These are phyloP conservation scores for Hypomyces perniciosus DNA, from an alignment of 2,329 filamentous ascomycete species.

Conservation along the genomic window DNA sequence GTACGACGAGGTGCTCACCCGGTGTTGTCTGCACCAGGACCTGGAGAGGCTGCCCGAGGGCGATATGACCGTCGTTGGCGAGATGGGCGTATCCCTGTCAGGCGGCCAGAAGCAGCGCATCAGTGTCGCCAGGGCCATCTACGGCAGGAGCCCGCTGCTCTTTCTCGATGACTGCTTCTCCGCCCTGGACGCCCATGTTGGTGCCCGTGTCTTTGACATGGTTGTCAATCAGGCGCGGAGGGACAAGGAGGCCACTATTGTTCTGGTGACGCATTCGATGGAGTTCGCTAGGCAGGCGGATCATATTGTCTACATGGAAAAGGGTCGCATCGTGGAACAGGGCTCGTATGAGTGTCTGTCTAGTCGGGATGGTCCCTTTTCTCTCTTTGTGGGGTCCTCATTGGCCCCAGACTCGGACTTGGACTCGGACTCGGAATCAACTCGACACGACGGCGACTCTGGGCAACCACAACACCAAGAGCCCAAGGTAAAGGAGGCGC, in stretches of 20 bases:
- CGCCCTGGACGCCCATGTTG: conserved; percentile 37
- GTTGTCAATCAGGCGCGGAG: conserved; percentile 16
- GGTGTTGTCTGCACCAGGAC: conserved; percentile 60
- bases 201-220: conserved; percentile 15
- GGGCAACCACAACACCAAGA: too few species aligned
- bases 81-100: conserved; percentile 85
- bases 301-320: too few species aligned
- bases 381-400: too few species aligned
- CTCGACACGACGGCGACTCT: too few species aligned
- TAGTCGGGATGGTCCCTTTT: too few species aligned
- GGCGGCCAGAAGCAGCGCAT: conserved; percentile 91
- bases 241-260: conserved; percentile 16
- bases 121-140: conserved; percentile 81
- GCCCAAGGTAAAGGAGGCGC: too few species aligned
- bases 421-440: too few species aligned
- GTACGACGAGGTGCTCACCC: conserved; percentile 59
- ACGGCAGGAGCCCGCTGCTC: conserved; percentile 76
- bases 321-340: too few species aligned
- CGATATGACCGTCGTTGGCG: conserved; percentile 80
- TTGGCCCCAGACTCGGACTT: too few species aligned
- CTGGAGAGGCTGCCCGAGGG: conserved; percentile 78
- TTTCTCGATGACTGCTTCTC: conserved; percentile 84
- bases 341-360: too few species aligned
- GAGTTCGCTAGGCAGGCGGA: too few species aligned
- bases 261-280: conserved; percentile 22